These are phyloP conservation scores for Coemansia javaensis DNA, from an alignment of 192 early-diverging fungal species.

Conservation along the genomic window DNA sequence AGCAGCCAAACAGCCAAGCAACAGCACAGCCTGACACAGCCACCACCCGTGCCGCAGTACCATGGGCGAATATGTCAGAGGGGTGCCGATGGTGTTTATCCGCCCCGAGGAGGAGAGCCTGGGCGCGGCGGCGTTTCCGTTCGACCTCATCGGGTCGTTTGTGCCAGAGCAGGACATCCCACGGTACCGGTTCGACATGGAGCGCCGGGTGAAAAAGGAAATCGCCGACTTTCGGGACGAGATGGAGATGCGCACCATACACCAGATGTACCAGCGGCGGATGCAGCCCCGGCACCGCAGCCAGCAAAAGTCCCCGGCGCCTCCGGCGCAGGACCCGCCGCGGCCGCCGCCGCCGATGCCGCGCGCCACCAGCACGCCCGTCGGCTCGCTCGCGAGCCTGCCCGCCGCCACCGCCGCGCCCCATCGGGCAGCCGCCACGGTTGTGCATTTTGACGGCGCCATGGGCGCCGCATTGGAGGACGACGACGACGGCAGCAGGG, in stretches of 20 bases:
- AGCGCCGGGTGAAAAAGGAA: conserved; percentile 31
- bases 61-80: conserved; percentile 36
- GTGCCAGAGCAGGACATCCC: conserved; percentile 39
- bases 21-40: too few species aligned
- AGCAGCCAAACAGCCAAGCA: too few species aligned
- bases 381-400: background rate
- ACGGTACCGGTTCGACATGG: conserved; percentile 33
- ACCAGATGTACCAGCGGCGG: conserved; percentile 39
- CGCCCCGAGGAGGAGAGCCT: conserved; percentile 32
- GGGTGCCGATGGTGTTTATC: conserved; percentile 26
- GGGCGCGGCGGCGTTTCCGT: conserved; percentile 37
- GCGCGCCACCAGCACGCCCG: conserved; percentile 17
- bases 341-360: conserved; percentile 1
- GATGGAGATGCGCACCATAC: conserved; percentile 28
- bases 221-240: conserved; percentile 31
- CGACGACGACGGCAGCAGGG: background rate
- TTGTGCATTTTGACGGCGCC: conserved; percentile 15
- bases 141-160: conserved; percentile 35
- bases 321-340: background rate
- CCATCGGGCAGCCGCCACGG: conserved; percentile 11
- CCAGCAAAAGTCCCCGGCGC: background rate
- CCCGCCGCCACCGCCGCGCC: background rate
- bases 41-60: too few species aligned
- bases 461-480: conserved; percentile 1
- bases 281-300: background rate